Percentiles rank a stretch among this genome's conserved stretches.
Evolutionary conservation across 2,329 filamentous ascomycete species (phyloP).

Genomic region (Aureobasidium melanogenum): DNA sequence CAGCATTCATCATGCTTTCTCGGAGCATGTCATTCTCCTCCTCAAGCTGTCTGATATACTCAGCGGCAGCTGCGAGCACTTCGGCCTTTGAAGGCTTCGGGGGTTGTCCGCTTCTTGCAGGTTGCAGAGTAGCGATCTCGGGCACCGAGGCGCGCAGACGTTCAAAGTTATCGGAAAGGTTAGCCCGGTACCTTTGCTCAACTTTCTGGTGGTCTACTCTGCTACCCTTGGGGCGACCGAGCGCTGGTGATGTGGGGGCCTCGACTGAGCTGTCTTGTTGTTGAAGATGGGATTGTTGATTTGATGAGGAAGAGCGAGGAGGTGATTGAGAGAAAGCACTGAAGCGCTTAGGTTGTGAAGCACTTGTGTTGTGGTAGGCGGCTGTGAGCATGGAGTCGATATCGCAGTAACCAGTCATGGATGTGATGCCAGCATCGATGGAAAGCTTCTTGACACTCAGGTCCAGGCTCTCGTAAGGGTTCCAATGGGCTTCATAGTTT

Average conservation of each 20-base stretch:
- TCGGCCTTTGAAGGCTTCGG: conserved; percentile 5
- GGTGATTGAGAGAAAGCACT: neutral
- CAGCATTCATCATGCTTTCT: neutral
- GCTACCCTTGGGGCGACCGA: neutral
- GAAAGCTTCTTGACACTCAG: neutral
- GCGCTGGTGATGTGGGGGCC: neutral
- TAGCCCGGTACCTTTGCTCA: conserved; percentile 10
- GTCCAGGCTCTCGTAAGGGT: neutral
- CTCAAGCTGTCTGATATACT: conserved; percentile 9
- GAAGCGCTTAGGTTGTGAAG: conserved; percentile 5
- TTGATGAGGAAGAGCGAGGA: neutral
- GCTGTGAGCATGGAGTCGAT: conserved; percentile 6
- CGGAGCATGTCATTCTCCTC: conserved; percentile 9
- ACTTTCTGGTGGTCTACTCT: neutral
- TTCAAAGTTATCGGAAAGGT: neutral
- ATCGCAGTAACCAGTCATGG: conserved; percentile 11
- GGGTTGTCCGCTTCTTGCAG: neutral
- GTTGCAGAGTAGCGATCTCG: neutral
- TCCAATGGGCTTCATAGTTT: neutral
- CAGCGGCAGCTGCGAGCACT: neutral
- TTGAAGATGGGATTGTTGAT: neutral
- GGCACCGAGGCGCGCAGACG: neutral
- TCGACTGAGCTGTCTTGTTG: neutral
- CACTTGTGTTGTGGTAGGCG: conserved; percentile 1
- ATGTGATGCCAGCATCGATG: conserved; percentile 3